A percentile compares a stretch with the other conserved stretches of the same genome.
Conservation (phyloP, 1,284 basidiomycete genomes). For the Rugosomyces carneus region DNA sequence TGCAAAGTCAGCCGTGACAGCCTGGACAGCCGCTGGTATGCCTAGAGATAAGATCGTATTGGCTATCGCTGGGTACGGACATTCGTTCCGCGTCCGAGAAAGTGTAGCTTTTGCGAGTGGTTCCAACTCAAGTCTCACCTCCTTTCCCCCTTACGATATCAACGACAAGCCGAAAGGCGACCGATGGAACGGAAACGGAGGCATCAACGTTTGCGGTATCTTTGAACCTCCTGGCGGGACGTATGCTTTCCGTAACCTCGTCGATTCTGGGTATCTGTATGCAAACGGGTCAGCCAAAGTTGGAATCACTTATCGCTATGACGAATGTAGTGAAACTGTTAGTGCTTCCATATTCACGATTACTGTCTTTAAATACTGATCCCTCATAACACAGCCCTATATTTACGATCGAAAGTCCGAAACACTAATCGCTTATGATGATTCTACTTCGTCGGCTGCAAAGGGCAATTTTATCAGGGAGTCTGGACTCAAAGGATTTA, state of each 20-base stretch:
- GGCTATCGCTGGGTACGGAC: slow-evolving; percentile 76
- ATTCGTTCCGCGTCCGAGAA: slow-evolving; percentile 43
- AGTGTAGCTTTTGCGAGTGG: slow-evolving; percentile 28
- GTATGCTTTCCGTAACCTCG: slow-evolving; percentile 57
- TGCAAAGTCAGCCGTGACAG: slow-evolving; percentile 63
- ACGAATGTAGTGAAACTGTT: slow-evolving; percentile 67
- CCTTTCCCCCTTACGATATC: slow-evolving; percentile 47
- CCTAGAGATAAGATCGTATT: slow-evolving; percentile 64
- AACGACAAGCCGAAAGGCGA: slow-evolving; percentile 44
- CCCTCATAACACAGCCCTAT: slow-evolving; percentile 41
- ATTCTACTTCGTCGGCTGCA: slow-evolving; percentile 47
- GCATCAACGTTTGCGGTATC: slow-evolving; percentile 49
- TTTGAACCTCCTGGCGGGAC: slow-evolving; percentile 35
- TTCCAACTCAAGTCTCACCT: slow-evolving; percentile 26
- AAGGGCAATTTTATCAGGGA: slow-evolving; percentile 56
- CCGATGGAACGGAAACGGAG: slow-evolving; percentile 44
- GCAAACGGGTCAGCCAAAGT: slow-evolving; percentile 41
- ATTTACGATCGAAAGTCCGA: slow-evolving; percentile 49
- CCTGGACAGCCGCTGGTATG: slow-evolving; percentile 77
- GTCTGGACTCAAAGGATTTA: slow-evolving; percentile 50
- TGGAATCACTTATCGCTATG: slow-evolving; percentile 48
- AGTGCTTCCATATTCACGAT: slow-evolving; percentile 21
- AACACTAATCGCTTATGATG: slow-evolving; percentile 58
- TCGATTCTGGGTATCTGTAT: slow-evolving; percentile 47
- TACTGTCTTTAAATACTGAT: background rate